These are phyloP conservation scores for Serendipita sp. DNA, from an alignment of 768 basidiomycete species.

Conservation along the genomic window DNA sequence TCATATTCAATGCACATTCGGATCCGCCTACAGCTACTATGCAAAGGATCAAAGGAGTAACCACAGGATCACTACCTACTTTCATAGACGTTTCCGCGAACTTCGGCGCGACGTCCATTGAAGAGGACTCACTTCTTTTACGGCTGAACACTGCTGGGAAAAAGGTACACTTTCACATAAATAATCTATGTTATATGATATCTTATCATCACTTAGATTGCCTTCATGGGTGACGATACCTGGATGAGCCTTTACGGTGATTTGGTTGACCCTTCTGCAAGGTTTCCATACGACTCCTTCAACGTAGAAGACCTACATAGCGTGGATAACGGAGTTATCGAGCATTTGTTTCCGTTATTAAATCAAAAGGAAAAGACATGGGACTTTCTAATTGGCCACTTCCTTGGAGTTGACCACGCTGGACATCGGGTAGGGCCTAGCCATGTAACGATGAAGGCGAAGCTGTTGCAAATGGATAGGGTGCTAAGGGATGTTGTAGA, in stretches of 20 bases:
- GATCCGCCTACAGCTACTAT: conserved; percentile 94
- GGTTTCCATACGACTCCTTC: conserved; percentile 87
- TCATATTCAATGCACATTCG: conserved; percentile 77
- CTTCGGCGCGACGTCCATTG: conserved; percentile 73
- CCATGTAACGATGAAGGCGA: conserved; percentile 68
- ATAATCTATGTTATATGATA: conserved; percentile 8
- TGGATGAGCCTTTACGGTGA: conserved; percentile 84
- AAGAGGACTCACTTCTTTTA: conserved; percentile 74
- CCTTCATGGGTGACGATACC: conserved; percentile 94
- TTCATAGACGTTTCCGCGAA: conserved; percentile 90
- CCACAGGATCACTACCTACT: conserved; percentile 88
- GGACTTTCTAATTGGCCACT: conserved; percentile 83
- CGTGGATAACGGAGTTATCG: conserved; percentile 81
- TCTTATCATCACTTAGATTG: conserved; percentile 34
- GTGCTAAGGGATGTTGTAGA: conserved; percentile 61
- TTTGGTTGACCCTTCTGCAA: conserved; percentile 52
- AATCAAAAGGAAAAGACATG: conserved; percentile 36
- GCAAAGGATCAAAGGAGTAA: conserved; percentile 87
- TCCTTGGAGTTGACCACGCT: conserved; percentile 91
- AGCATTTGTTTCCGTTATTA: conserved; percentile 69
- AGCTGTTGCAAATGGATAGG: conserved; percentile 76
- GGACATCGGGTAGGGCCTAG: conserved; percentile 90
- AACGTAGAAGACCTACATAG: conserved; percentile 97
- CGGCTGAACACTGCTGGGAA: conserved; percentile 48
- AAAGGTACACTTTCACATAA: conserved; percentile 30